These are phyloP conservation scores for Diaporthe sp. DNA, from an alignment of 2,329 filamentous ascomycete genomes.

Conservation along the genomic window DNA sequence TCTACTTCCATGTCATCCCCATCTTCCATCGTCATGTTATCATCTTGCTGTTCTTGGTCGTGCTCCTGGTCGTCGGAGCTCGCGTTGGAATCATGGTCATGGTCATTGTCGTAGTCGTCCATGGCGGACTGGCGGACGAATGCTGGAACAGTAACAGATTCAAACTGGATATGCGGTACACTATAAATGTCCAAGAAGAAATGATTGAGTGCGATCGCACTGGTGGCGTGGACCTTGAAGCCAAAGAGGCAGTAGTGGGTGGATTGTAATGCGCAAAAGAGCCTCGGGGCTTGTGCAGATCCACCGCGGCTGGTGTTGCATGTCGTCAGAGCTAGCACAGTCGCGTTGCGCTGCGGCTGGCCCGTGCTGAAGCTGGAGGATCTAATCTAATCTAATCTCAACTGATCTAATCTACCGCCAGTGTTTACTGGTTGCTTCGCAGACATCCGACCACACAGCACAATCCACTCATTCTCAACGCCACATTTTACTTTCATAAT, in stretches of 20 bases:
- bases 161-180: background rate
- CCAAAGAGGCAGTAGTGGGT: background rate
- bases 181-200: background rate
- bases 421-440: background rate
- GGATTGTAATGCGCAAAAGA: background rate
- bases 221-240: background rate
- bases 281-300: background rate
- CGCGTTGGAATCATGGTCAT: constrained; percentile 51
- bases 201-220: background rate
- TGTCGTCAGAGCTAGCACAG: constrained; percentile 21
- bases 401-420: background rate
- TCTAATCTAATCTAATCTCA: constrained; percentile 2
- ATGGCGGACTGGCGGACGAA: constrained; percentile 43
- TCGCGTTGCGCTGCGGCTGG: background rate
- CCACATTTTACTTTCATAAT: background rate
- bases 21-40: constrained; percentile 46
- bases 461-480: background rate
- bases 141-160: background rate
- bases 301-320: background rate
- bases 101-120: constrained; percentile 54
- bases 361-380: constrained; percentile 2
- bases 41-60: constrained; percentile 50
- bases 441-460: background rate
- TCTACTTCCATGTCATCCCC: constrained; percentile 54
- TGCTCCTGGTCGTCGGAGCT: constrained; percentile 62